These are phyloP conservation scores for Pholiota molesta DNA, from an alignment of 768 basidiomycete species.

Conservation along the genomic window DNA sequence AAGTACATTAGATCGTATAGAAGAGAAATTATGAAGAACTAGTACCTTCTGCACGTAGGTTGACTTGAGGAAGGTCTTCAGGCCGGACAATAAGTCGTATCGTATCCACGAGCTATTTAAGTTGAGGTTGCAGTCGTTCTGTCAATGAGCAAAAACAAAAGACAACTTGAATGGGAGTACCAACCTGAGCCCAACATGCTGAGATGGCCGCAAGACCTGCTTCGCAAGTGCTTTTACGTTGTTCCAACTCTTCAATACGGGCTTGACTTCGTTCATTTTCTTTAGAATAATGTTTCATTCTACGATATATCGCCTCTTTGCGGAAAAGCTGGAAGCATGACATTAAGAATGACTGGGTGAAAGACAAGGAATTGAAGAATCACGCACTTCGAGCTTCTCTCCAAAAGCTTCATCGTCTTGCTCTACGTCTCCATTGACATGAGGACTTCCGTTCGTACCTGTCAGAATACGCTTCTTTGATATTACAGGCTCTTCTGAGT, in stretches of 20 bases:
- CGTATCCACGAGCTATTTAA: slow-evolving; percentile 61
- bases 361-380: slow-evolving; percentile 9
- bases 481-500: slow-evolving; percentile 49
- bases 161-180: slow-evolving; percentile 3
- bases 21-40: slow-evolving; percentile 8
- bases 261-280: slow-evolving; percentile 67
- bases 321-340: slow-evolving; percentile 64
- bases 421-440: slow-evolving; percentile 49
- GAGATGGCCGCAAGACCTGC: slow-evolving; percentile 74
- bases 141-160: slow-evolving; percentile 2
- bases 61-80: slow-evolving; percentile 48
- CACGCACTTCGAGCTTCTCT: slow-evolving; percentile 67
- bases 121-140: neutral
- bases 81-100: slow-evolving; percentile 61
- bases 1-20: slow-evolving; percentile 4
- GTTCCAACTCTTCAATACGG: slow-evolving; percentile 67
- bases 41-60: slow-evolving; percentile 45
- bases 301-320: slow-evolving; percentile 83
- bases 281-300: slow-evolving; percentile 83
- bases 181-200: slow-evolving; percentile 81
- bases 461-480: slow-evolving; percentile 62
- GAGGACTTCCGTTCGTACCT: slow-evolving; percentile 53
- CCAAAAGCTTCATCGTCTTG: slow-evolving; percentile 49
- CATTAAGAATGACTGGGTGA: slow-evolving; percentile 15
- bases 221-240: slow-evolving; percentile 66